Conservation (phyloP, 2,329 filamentous ascomycete genomes). For the Fusarium floridanum region DNA sequence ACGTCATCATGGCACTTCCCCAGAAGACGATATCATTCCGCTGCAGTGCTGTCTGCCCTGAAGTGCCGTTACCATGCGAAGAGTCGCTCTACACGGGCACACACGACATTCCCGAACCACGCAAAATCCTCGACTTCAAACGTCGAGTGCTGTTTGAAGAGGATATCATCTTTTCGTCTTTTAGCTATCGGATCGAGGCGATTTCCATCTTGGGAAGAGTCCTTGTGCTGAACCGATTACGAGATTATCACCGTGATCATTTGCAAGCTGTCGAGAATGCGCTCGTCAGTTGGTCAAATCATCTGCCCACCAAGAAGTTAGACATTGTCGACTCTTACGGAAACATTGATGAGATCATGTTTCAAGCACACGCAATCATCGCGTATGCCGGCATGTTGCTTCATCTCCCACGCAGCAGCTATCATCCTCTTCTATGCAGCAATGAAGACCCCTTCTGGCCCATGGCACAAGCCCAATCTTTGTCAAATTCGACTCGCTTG, state of each 20-base stretch:
- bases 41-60: slow-evolving; percentile 23
- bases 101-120: slow-evolving; percentile 15
- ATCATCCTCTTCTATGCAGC: slow-evolving; percentile 20
- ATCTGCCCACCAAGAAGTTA: slow-evolving; percentile 26
- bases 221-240: slow-evolving; percentile 25
- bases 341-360: slow-evolving; percentile 42
- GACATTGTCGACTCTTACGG: slow-evolving; percentile 39
- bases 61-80: slow-evolving; percentile 38
- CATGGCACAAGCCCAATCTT: slow-evolving; percentile 14
- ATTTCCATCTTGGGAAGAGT: slow-evolving; percentile 35
- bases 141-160: slow-evolving; percentile 22
- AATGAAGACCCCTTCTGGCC: slow-evolving; percentile 26
- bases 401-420: slow-evolving; percentile 38
- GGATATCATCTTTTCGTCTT: slow-evolving; percentile 37
- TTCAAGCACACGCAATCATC: slow-evolving; percentile 39
- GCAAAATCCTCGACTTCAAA: slow-evolving; percentile 35
- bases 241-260: slow-evolving; percentile 33
- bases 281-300: slow-evolving; percentile 39
- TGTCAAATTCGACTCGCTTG: slow-evolving; percentile 20
- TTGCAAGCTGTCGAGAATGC: slow-evolving; percentile 40
- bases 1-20: slow-evolving; percentile 35
- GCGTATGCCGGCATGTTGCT: slow-evolving; percentile 37
- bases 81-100: slow-evolving; percentile 28
- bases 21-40: slow-evolving; percentile 27
- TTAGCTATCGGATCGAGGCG: slow-evolving; percentile 42